These are phyloP conservation scores for Aethionema arabicum DNA, from an alignment of 345 rosid genomes.

Conservation along the genomic window DNA sequence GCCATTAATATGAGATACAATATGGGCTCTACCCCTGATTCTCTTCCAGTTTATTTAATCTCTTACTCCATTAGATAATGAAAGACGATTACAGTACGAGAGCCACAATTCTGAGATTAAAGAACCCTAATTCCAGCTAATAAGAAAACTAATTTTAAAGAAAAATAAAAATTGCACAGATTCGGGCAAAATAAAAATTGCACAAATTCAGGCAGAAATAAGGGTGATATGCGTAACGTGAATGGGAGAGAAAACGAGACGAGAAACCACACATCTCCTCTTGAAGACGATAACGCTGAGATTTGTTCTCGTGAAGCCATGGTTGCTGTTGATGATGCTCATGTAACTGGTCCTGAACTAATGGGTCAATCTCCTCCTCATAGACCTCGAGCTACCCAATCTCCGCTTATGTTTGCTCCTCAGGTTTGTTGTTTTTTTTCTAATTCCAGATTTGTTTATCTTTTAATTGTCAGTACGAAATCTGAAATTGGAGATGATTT, in stretches of 20 bases:
- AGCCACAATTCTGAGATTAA: too few species aligned
- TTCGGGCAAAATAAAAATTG: too few species aligned
- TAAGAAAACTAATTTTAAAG: too few species aligned
- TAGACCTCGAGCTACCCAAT: conserved; percentile 75
- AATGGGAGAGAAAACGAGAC: conserved; percentile 78
- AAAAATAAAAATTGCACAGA: too few species aligned
- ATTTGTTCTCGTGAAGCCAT: conserved; percentile 47
- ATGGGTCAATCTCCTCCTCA: conserved; percentile 97
- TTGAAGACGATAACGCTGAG: conserved; percentile 57
- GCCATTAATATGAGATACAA: conserved; percentile 51
- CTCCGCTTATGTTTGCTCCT: conserved; percentile 93
- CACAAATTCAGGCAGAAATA: too few species aligned
- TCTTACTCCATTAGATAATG: too few species aligned
- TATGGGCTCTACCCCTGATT: conserved; percentile 93
- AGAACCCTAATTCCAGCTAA: too few species aligned
- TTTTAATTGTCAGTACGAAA: not conserved
- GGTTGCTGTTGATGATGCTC: conserved; percentile 46
- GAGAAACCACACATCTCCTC: conserved; percentile 54
- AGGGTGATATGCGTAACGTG: conserved; percentile 88
- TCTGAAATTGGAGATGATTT: not conserved
- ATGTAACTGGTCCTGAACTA: conserved; percentile 41
- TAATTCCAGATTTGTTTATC: conserved; percentile 10
- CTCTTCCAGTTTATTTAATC: conserved; percentile 76
- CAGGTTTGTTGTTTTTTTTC: conserved; percentile 52
- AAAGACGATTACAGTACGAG: too few species aligned